Base-by-base conservation (phyloP, 768 basidiomycete genomes). In the Suillus plorans region DNA sequence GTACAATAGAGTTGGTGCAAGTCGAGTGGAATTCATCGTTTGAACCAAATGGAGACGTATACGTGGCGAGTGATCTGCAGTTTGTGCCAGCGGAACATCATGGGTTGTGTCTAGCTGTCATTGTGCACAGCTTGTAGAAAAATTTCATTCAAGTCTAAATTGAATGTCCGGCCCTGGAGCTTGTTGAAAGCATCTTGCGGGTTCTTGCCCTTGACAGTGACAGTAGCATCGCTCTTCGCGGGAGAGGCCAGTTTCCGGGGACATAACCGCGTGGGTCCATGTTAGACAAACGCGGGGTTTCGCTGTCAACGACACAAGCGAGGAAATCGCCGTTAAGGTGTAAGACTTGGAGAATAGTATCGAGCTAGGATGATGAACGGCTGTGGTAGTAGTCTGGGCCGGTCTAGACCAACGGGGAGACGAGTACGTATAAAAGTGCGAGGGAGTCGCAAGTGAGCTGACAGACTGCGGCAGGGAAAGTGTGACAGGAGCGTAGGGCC, bases 1-100 rank as follows among this genome's bases (percentile, higher is more conserved):
- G 74, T 75, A 75, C 74, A 69, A 72, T 75, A 75, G 70, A 75
- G 45, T 36, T 65, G 67, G 65, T 14, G 2, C 56, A 36, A 14
- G 49, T 10, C 37, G 31, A 37, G 34, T 22, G 74, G 74, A 75
- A 75, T 75, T 71, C 64, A 66, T 72, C 2, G 36, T 61, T 53
- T 9, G 31, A 60, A 63, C 58, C 12, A 10, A 58, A 25, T 16
- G 9, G 36, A 36, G 36, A 9, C 36, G 36, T 8, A 0, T 37
- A 37, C 36, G 36, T 37, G 36, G 36, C 36, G 36, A 37, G 36
- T 36, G 36, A 59, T 41, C 22, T 57, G 31, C 31, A 31, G 31
- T 31, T 31, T 31, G 5, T 31, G 14, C 37, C n/a, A 22, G 37
- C 14, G 12, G 14, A n/a, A 25, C 39, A 16, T 18, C 58, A n/a